Evolutionary conservation across 2,329 filamentous ascomycete species (phyloP).

Genomic region (Onygenales sp.): DNA sequence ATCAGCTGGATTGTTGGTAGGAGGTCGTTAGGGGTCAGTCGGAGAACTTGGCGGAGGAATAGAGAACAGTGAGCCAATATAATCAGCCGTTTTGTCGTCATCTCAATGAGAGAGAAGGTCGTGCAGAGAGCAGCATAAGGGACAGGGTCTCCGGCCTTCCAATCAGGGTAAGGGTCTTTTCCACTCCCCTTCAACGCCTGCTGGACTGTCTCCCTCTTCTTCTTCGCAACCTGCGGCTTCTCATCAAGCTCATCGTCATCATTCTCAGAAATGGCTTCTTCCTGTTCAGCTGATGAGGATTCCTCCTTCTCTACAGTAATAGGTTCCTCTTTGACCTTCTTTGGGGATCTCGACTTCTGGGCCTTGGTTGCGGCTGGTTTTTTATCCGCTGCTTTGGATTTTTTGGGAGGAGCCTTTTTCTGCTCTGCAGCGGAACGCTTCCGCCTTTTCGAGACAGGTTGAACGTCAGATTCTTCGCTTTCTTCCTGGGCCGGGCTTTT

Average conservation of each 20-base stretch:
- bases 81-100: conserved; percentile 82
- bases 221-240: conserved; percentile 62
- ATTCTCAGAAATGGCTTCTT: conserved; percentile 34
- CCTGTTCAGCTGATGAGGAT: conserved; percentile 16
- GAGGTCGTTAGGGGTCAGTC: conserved; percentile 78
- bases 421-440: conserved; percentile 21
- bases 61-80: conserved; percentile 83
- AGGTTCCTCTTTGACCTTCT: conserved; percentile 19
- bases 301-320: conserved; percentile 34
- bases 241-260: conserved; percentile 49
- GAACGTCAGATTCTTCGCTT: conserved; percentile 47
- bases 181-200: conserved; percentile 57
- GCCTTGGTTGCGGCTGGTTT: conserved; percentile 10
- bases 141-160: conserved; percentile 78
- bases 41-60: conserved; percentile 88
- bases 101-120: conserved; percentile 88
- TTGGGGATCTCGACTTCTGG: conserved; percentile 31
- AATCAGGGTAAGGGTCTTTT: conserved; percentile 88
- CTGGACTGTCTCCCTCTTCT: conserved; percentile 73
- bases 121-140: conserved; percentile 91
- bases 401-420: conserved; percentile 13
- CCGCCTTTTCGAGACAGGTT: conserved; percentile 50
- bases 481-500: conserved; percentile 31
- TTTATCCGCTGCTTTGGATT: conserved; percentile 15
- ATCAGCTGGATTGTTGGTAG: conserved; percentile 84